These are phyloP conservation scores for Dactylellina leptospora DNA, from an alignment of 2,329 filamentous ascomycete genomes.

Conservation along the genomic window DNA sequence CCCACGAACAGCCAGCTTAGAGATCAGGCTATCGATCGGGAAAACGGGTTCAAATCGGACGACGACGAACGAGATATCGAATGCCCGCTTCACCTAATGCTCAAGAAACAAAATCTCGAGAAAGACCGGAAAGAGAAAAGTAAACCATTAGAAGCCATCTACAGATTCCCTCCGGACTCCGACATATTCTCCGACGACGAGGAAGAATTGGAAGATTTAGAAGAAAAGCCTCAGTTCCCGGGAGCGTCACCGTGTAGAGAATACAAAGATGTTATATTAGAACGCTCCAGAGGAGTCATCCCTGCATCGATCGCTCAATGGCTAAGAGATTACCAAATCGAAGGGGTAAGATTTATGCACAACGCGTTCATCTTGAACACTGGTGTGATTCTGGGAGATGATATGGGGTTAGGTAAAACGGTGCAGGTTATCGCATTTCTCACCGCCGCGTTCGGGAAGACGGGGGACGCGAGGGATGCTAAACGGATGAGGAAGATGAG, in stretches of 20 bases:
- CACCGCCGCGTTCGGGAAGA: conserved; percentile 91
- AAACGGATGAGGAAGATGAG: conserved; percentile 90
- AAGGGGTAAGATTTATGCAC: conserved; percentile 85
- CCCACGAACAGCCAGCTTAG: conserved; percentile 52
- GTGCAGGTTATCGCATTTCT: conserved; percentile 95
- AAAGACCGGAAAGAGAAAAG: conserved; percentile 45
- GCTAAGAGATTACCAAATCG: conserved; percentile 87
- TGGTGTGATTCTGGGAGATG: conserved; percentile 89
- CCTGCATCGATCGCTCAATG: conserved; percentile 91
- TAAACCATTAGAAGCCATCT: conserved; percentile 52
- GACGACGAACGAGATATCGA: conserved; percentile 58
- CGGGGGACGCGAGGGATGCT: conserved; percentile 81
- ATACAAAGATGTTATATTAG: conserved; percentile 78
- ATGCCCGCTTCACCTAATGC: conserved; percentile 46
- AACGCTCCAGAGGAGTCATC: conserved; percentile 79
- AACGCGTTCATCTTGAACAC: conserved; percentile 88
- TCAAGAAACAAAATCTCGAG: conserved; percentile 35
- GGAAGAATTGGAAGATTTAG: conserved; percentile 62
- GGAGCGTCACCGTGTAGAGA: conserved; percentile 75
- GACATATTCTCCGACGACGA: conserved; percentile 64
- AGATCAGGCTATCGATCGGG: conserved; percentile 55
- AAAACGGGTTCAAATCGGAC: conserved; percentile 57
- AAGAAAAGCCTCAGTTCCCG: conserved; percentile 71
- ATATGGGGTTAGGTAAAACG: conserved; percentile 97
- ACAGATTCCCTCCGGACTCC: conserved; percentile 57